These are phyloP conservation scores for Citropsis articulata DNA, from an alignment of 345 rosid genomes.

Conservation along the genomic window DNA sequence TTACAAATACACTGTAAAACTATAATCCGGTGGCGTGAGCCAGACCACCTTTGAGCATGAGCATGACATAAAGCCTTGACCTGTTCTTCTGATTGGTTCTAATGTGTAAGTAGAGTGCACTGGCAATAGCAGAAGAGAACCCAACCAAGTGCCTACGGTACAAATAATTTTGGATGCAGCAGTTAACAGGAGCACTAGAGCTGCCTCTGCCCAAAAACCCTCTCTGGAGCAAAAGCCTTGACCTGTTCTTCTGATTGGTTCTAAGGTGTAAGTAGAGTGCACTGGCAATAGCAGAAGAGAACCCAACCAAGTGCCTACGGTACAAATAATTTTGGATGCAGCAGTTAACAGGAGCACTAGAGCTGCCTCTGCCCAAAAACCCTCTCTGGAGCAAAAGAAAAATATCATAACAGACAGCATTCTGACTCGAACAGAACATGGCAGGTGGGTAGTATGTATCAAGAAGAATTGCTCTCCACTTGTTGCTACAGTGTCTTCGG, in stretches of 20 bases:
- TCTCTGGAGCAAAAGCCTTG: background rate
- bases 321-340: background rate
- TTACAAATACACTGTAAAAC: background rate
- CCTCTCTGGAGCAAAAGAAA: background rate
- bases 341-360: background rate
- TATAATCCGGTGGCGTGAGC: background rate
- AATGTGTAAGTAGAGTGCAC: background rate
- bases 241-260: background rate
- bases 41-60: background rate
- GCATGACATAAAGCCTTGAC: background rate
- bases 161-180: background rate
- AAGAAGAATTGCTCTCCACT: background rate
- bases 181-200: background rate
- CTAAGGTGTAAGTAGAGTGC: background rate
- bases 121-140: background rate
- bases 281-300: background rate
- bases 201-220: background rate
- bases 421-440: background rate
- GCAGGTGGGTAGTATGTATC: background rate
- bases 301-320: background rate
- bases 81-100: background rate
- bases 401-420: background rate
- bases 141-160: background rate
- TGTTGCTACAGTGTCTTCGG: background rate
- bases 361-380: background rate